These are phyloP conservation scores for Thraustochytrium sp. DNA, from an alignment of 352 stramenopile genomes.

Conservation along the genomic window DNA sequence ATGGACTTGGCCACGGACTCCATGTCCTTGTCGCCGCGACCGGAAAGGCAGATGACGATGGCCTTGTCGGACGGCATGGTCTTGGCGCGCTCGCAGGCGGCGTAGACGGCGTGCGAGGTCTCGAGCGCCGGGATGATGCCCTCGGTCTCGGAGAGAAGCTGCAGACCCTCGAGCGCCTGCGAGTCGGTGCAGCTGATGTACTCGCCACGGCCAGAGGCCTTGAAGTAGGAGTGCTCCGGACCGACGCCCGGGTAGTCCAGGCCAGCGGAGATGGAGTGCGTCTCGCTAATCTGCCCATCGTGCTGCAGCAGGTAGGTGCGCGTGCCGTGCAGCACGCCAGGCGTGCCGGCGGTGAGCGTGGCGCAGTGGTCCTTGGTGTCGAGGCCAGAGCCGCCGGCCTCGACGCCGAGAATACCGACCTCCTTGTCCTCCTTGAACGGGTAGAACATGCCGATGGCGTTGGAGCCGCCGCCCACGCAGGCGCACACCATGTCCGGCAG, in stretches of 20 bases:
- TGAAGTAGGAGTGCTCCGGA: conserved; percentile 93
- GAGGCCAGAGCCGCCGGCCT: conserved; percentile 78
- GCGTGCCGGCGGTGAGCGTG: conserved; percentile 83
- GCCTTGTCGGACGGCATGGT: conserved; percentile 75
- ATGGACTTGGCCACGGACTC: conserved; percentile 91
- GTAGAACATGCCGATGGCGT: conserved; percentile 98
- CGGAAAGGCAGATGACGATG: conserved; percentile 95
- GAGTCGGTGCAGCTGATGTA: conserved; percentile 94
- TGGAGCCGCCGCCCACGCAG: conserved; percentile 93
- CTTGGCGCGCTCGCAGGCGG: conserved; percentile 83
- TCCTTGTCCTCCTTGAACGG: conserved; percentile 86
- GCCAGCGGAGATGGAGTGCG: conserved; percentile 89
- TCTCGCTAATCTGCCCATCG: conserved; percentile 88
- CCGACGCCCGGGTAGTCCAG: conserved; percentile 96
- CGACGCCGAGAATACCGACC: conserved; percentile 89
- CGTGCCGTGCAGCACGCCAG: conserved; percentile 92
- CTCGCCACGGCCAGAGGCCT: conserved; percentile 84
- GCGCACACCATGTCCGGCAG: conserved; percentile 92
- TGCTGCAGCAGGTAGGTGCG: conserved; percentile 95
- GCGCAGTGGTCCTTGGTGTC: conserved; percentile 82
- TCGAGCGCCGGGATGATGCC: conserved; percentile 97
- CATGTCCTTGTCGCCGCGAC: conserved; percentile 98
- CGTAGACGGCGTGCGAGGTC: conserved; percentile 89
- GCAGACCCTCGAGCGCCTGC: conserved; percentile 91
- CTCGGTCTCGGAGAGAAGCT: conserved; percentile 87